Conservation (phyloP, 2,329 filamentous ascomycete genomes). For the Clarireedia paspali region DNA sequence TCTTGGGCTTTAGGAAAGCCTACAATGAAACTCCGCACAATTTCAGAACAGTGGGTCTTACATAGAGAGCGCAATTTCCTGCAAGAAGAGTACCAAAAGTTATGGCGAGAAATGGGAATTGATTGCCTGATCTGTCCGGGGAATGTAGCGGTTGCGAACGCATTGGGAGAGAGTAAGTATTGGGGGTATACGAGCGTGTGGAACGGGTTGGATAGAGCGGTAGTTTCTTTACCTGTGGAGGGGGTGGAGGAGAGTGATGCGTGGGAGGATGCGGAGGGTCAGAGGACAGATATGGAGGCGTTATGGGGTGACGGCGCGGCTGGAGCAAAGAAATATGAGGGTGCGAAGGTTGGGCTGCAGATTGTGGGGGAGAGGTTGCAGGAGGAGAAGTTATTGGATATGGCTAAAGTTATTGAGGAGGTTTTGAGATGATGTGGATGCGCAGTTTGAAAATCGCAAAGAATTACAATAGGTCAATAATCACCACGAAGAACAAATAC, state of each 20-base stretch:
- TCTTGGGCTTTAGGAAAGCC: constrained; percentile 14
- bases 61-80: constrained; percentile 29
- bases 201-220: constrained; percentile 12
- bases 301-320: neutral
- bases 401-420: constrained; percentile 21
- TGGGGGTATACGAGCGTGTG: constrained; percentile 13
- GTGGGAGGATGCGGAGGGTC: neutral
- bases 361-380: constrained; percentile 43
- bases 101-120: constrained; percentile 16
- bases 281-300: neutral
- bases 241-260: neutral
- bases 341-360: constrained; percentile 45
- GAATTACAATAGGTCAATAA: no score
- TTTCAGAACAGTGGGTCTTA: neutral
- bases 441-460: no score
- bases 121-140: constrained; percentile 11
- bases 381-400: constrained; percentile 44
- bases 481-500: no score
- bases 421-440: constrained; percentile 9
- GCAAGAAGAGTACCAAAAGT: constrained; percentile 12
- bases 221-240: constrained; percentile 6
- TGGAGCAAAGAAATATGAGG: constrained; percentile 27
- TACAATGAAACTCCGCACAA: neutral
- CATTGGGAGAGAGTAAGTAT: constrained; percentile 9
- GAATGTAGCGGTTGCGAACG: constrained; percentile 3